Base-by-base conservation (phyloP, 371 early-diverging fungal genomes). In the Lichtheimia hyalospora region DNA sequence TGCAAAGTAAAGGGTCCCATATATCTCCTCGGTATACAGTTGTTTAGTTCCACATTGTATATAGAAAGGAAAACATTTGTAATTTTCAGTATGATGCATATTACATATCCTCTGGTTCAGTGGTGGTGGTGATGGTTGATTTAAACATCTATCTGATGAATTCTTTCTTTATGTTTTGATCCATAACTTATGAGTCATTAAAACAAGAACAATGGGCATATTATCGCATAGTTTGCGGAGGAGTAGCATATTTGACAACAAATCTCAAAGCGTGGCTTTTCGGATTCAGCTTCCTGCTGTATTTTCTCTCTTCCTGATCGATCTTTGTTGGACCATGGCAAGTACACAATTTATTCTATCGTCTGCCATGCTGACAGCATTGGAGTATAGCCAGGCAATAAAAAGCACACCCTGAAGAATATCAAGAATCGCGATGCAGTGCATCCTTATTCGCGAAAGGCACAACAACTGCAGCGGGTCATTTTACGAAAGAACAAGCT, bases 371-470 rank as follows among this genome's bases (percentile, higher is more conserved):
- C 46, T 46, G 16, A 46, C 46, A 8, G 21, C 8, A 10, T 34
- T 46, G 46, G 10, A 0, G 6, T 53, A 10, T 68, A 79, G 75
- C 77, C 79, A 25, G 75, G 75, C 60, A 84, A 82, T 61, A 82
- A 81, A 66, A 75, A 71, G 61, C 81, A 81, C 50, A 84, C 87
- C 23, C 61, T 86, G 64, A 84, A 82, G 53, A 68, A 84, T 27
- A 82, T 84, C 70, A 86, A 86, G 62, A 83, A 82, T 64, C 67
- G 83, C 70, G 84, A 86, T 25, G 73, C 68, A 49, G 73, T 79
- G 34, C 86, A 86, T 62, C 86, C 86, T 34, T 84, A 82, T 44
- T 86, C 86, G 12, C 71, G 87, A 39, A 84, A 84, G 57, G 87
- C 87, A 41, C 71, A 74, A 18, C 84, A 84, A 63, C 64, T 84